These are phyloP conservation scores for Pythium utonaiense DNA, from an alignment of 352 stramenopile genomes.

Conservation along the genomic window DNA sequence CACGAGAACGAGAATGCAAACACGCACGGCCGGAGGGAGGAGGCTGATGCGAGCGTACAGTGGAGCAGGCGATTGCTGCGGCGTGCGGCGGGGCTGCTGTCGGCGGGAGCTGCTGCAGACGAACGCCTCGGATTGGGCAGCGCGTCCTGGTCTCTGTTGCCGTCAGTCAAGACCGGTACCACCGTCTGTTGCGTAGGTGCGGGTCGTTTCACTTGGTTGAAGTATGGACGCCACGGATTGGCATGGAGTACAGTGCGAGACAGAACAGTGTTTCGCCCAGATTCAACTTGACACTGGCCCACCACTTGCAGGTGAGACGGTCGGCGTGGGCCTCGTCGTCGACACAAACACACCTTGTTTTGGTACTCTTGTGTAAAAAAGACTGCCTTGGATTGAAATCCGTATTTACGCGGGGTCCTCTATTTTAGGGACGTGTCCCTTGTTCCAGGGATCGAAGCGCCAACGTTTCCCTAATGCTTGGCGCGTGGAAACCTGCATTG, in stretches of 20 bases:
- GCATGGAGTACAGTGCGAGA: conserved; percentile 9
- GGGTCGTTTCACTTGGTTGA: conserved; percentile 25
- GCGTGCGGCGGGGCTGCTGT: neutral
- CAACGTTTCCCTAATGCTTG: neutral
- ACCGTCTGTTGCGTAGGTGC: neutral
- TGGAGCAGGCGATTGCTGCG: neutral
- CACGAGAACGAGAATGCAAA: neutral
- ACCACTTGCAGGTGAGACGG: neutral
- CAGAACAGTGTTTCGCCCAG: conserved; percentile 12
- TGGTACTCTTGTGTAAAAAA: neutral
- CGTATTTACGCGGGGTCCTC: conserved; percentile 12
- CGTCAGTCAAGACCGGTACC: conserved; percentile 1
- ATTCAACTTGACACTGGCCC: conserved; percentile 20
- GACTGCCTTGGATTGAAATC: too few relatives aligned
- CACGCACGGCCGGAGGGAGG: neutral
- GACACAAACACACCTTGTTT: neutral
- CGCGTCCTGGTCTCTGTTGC: neutral
- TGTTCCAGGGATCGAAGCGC: neutral
- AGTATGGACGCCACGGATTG: conserved; percentile 9
- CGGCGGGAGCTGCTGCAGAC: conserved; percentile 11
- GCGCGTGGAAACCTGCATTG: neutral
- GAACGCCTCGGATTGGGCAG: conserved; percentile 17
- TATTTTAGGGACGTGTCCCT: conserved; percentile 9
- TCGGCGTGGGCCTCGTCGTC: conserved; percentile 6
- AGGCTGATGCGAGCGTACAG: neutral